A percentile compares a stretch with the other conserved stretches of the same genome.
phyloP scores from a whole-genome alignment of 2,329 filamentous ascomycete species.

The Phaeosphaeria sp. region DNA sequence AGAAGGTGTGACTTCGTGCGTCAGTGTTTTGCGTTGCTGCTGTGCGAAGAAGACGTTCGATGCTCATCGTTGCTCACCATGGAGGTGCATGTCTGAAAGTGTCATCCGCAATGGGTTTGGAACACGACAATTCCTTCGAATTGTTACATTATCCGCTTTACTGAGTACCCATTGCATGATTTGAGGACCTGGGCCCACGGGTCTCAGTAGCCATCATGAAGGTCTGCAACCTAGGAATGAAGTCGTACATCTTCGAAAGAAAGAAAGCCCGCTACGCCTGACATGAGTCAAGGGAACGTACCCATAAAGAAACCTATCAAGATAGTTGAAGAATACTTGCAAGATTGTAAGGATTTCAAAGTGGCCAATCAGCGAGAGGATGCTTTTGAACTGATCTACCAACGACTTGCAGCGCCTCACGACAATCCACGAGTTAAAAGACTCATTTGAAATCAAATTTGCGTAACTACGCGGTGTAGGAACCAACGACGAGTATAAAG shows the following conservation, averaged over 20 bases:
- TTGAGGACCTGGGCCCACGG: too few relatives aligned
- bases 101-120: too few relatives aligned
- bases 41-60: background rate
- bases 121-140: too few relatives aligned
- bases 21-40: background rate
- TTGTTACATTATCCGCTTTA: too few relatives aligned
- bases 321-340: background rate
- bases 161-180: too few relatives aligned
- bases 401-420: background rate
- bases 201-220: too few relatives aligned
- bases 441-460: background rate
- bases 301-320: background rate
- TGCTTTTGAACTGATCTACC: background rate
- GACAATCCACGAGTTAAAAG: background rate
- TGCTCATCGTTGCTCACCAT: too few relatives aligned
- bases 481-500: background rate
- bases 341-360: background rate
- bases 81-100: too few relatives aligned
- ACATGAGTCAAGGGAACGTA: background rate
- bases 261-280: background rate
- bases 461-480: background rate
- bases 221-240: too few relatives aligned
- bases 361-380: background rate
- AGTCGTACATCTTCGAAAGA: background rate
- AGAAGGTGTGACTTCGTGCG: background rate